Evolutionary conservation across 148 eudicot species (phyloP).

Genomic region (Euryodendron excelsum): DNA sequence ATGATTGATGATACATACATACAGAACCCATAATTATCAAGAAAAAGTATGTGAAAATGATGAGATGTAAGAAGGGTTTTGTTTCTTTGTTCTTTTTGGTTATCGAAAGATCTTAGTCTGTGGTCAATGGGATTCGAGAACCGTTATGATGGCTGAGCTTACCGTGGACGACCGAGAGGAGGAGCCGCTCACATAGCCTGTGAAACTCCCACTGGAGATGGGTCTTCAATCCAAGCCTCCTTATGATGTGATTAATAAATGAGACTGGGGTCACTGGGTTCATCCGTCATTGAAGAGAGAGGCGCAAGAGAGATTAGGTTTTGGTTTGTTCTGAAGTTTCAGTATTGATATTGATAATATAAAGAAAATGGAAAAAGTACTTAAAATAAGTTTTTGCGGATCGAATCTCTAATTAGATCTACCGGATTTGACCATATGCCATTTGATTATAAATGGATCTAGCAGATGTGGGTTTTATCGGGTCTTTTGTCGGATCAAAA

Average conservation of each 20-base stretch:
- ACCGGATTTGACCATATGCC: too few relatives aligned
- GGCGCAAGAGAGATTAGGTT: too few relatives aligned
- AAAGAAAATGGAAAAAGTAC: too few relatives aligned
- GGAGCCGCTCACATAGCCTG: slow-evolving; percentile 49
- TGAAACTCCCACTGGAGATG: slow-evolving; percentile 64
- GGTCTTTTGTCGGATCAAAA: too few relatives aligned
- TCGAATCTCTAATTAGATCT: too few relatives aligned
- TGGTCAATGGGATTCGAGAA: slow-evolving; percentile 7
- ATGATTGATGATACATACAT: neutral
- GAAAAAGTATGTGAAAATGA: too few relatives aligned
- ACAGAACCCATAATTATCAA: too few relatives aligned
- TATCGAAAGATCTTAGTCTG: neutral
- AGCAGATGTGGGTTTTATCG: too few relatives aligned
- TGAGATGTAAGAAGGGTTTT: neutral
- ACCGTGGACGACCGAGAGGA: slow-evolving; percentile 69
- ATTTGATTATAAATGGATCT: too few relatives aligned
- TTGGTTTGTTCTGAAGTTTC: too few relatives aligned
- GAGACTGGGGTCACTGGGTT: slow-evolving; percentile 78
- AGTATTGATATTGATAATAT: too few relatives aligned
- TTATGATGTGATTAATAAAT: slow-evolving; percentile 69
- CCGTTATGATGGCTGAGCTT: neutral
- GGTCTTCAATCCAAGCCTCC: slow-evolving; percentile 66
- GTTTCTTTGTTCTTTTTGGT: slow-evolving; percentile 9
- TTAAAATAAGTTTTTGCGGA: too few relatives aligned
- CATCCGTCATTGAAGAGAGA: slow-evolving; percentile 85